Base-by-base conservation (phyloP, 148 eudicot genomes). In the Diospyros kaki region DNA sequence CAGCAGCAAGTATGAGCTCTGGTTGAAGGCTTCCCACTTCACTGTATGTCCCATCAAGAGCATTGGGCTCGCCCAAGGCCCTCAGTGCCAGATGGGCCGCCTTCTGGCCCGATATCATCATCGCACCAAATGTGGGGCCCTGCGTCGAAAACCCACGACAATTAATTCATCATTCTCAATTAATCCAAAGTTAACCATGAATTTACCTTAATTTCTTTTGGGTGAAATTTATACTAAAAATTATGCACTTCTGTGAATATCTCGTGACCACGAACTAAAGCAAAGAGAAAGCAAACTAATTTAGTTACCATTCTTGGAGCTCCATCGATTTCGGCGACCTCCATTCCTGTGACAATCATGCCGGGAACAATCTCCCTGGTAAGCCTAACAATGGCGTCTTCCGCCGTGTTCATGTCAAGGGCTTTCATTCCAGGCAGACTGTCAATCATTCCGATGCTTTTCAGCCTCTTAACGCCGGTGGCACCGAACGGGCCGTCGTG, bases 291-390 rank as follows among this genome's bases (percentile, higher is more conserved):
- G 28, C 0, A 60, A 52, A 13, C 52, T 17, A 53, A 28, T 69
- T 66, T 28, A 28, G 28, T 28, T 90, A 94, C 98, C 98, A 94
- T 94, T 79, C 98, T 85, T 1, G 97, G 97, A 60, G 98, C 75
- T 38, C 98, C 98, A 77, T 94, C 98, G 68, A 94, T 92, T 75
- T 94, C 98, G 45, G 98, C 98, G 78, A 94, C 98, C 63, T 94
- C 98, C 98, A 94, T 94, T 28, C 98, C 98, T 3, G 98, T 90
- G 15, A 94, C 97, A 72, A 94, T 90, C 98, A 94, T 94, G n/a
- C 98, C 98, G 0, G 98, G 98, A 11, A 94, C 98, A 61, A 94
- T 82, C 79, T 94, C 98, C 73, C 98, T 80, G 0, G 98, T 94
- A 43, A 88, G 80, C 80, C 86, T 82, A 15, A 94, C 98, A 80